Base-by-base conservation (phyloP, 129 eudicot genomes). In the Flaveria trinervia region DNA sequence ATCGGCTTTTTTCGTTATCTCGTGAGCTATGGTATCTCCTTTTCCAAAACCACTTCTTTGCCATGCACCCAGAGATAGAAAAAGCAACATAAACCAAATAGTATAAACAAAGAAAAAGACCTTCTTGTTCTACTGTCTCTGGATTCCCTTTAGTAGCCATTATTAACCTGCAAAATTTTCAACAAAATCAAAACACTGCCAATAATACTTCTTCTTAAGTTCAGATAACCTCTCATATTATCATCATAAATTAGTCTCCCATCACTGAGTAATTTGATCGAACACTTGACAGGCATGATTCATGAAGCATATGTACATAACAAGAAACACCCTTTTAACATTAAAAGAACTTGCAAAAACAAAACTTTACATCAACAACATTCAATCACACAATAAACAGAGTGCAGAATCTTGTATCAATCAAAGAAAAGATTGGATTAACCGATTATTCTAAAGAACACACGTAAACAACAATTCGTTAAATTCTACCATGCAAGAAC, bases 61-160 rank as follows among this genome's bases (percentile, higher is more conserved):
- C 93, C 90, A 88, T 44, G 88, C 85, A 39, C 93, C 90, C 75
- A 88, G 11, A 88, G 86, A 76, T 83, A 88, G 71, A 88, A 85
- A 75, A 83, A 83, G 46, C 92, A 77, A 75, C 89, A 88, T 13
- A 88, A 73, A 26, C 92, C 86, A 55, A 83, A 79, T 7, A 83
- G 75, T 70, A 88, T 73, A 59, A 85, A 83, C 8, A 88, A 59
- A 1, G 86, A 72, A 44, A 79, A 54, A 3, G 92, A 83, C 69
- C 81, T 81, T 67, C 86, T 81, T 26, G 84, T 88, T 43, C 78
- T 85, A 28, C 70, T 85, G 79, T 85, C 92, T 78, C 90, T 36
- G 81, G 73, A 76, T 85, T 87, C 80, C 89, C 89, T 84, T 85
- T 87, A 33, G 83, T 87, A 16, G 72, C 86, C 92, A 87, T 87